These are phyloP conservation scores for Daldinia decipiens DNA, from an alignment of 495 filamentous ascomycete species.

Conservation along the genomic window DNA sequence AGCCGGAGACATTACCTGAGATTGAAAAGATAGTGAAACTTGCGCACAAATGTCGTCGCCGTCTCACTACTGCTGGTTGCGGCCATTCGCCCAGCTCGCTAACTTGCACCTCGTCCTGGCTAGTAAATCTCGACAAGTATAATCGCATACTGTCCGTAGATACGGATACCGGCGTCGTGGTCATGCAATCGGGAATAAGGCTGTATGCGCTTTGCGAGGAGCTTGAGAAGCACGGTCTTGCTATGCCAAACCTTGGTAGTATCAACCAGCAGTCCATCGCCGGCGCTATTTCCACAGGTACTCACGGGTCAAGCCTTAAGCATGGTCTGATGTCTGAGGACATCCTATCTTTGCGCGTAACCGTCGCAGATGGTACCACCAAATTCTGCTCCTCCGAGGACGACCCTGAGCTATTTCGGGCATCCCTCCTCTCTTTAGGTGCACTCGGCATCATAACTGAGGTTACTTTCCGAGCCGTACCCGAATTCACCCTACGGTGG, in stretches of 20 bases:
- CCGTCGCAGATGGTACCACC: slow-evolving; percentile 82
- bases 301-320: slow-evolving; percentile 85
- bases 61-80: slow-evolving; percentile 82
- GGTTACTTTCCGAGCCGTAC: slow-evolving; percentile 81
- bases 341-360: slow-evolving; percentile 76
- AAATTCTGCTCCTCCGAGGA: slow-evolving; percentile 76
- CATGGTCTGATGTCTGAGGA: slow-evolving; percentile 87
- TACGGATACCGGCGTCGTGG: slow-evolving; percentile 68
- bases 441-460: slow-evolving; percentile 92
- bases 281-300: slow-evolving; percentile 91
- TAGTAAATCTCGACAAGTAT: slow-evolving; percentile 90
- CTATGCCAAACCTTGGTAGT: slow-evolving; percentile 89
- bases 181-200: slow-evolving; percentile 86
- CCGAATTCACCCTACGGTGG: slow-evolving; percentile 84
- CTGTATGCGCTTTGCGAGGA: slow-evolving; percentile 73
- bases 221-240: slow-evolving; percentile 77
- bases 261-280: slow-evolving; percentile 95
- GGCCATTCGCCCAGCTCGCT: slow-evolving; percentile 92
- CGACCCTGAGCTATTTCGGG: slow-evolving; percentile 84
- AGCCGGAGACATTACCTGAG: slow-evolving; percentile 79
- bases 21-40: slow-evolving; percentile 84
- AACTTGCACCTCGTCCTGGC: slow-evolving; percentile 94
- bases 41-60: slow-evolving; percentile 81
- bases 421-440: slow-evolving; percentile 86
- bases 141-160: slow-evolving; percentile 76